Evolutionary conservation across 305 asterid genomes (phyloP), one percentile per base, ranked within the genome.

Genomic region (Rubia occidens): DNA sequence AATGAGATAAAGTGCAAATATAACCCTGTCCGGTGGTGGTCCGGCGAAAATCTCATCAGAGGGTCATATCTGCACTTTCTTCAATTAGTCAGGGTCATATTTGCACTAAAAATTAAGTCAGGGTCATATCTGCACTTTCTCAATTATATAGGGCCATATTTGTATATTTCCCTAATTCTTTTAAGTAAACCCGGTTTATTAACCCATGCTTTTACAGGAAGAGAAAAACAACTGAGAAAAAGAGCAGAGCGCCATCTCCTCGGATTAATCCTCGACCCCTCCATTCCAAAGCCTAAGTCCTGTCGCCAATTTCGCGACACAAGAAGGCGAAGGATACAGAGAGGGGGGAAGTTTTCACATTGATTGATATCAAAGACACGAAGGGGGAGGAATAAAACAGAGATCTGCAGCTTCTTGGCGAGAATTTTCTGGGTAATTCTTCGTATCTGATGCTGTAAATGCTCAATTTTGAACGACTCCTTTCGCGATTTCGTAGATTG

Each of bases 191-290:
- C 53, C 67, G 67, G 71, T 72, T 64, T 2, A 42, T 54, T 58
- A 49, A 43, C 45, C 32, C 49, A 65, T 65, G 40, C 35, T 60
- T 72, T 55, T 62, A 39, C 66, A 47, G 6, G 75, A 24, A 75
- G 67, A 64, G 26, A n/a, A 60, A 26, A 61, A 61, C 66, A 64
- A 70, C 51, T 58, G 47, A 67, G 35, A 49, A 72, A 13, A 17
- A 67, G 56, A 29, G 37, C 47, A 47, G 66, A 39, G 47, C 26
- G 42, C 53, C 71, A 39, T 51, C 24, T 51, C 32, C 44, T 20
- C 13, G 20, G 42, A 68, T 14, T 66, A 64, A 70, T 67, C 70
- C 73, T 78, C 79, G 79, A 75, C 71, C 72, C 74, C 71, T 51
- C 67, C 59, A 20, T 37, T 49, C 44, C 60, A 64, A 40, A 69